Percentiles rank a stretch among this genome's conserved stretches.
phyloP scores from a whole-genome alignment of 1,284 basidiomycete species.

The Leccinum angustisporum region DNA sequence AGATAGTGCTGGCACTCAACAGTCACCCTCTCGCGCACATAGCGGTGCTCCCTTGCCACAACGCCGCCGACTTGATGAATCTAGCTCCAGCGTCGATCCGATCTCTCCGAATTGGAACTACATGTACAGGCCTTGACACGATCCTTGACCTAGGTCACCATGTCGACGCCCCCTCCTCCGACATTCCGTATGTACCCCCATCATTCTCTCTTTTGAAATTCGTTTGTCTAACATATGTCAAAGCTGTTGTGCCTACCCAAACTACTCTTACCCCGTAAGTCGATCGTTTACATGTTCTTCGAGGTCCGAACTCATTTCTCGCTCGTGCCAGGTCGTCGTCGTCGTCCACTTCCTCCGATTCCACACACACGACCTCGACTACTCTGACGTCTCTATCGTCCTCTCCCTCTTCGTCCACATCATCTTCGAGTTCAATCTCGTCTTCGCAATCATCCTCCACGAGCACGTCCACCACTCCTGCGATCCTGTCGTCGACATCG shows the following conservation, averaged over 20 bases:
- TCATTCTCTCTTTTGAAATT: not conserved
- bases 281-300: not conserved
- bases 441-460: constrained; percentile 5
- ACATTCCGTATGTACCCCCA: constrained; percentile 7
- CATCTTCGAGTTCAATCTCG: not conserved
- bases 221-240: not conserved
- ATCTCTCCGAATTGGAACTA: constrained; percentile 45
- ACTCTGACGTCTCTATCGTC: constrained; percentile 9
- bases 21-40: constrained; percentile 16
- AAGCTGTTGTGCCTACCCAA: not conserved
- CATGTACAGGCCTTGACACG: constrained; percentile 43
- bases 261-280: constrained; percentile 6
- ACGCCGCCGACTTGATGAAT: constrained; percentile 41
- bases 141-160: constrained; percentile 8
- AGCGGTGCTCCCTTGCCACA: constrained; percentile 39
- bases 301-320: not conserved
- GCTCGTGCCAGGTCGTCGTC: not conserved
- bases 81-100: constrained; percentile 8
- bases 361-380: constrained; percentile 5
- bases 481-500: not conserved
- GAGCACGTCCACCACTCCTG: constrained; percentile 1
- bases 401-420: constrained; percentile 8
- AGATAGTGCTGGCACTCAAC: constrained; percentile 17
- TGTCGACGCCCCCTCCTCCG: constrained; percentile 5
- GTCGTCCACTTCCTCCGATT: not conserved